Evolutionary conservation across 352 stramenopile genomes (phyloP), one percentile per base, ranked within the genome.

Genomic region (Phytophthora cactorum): DNA sequence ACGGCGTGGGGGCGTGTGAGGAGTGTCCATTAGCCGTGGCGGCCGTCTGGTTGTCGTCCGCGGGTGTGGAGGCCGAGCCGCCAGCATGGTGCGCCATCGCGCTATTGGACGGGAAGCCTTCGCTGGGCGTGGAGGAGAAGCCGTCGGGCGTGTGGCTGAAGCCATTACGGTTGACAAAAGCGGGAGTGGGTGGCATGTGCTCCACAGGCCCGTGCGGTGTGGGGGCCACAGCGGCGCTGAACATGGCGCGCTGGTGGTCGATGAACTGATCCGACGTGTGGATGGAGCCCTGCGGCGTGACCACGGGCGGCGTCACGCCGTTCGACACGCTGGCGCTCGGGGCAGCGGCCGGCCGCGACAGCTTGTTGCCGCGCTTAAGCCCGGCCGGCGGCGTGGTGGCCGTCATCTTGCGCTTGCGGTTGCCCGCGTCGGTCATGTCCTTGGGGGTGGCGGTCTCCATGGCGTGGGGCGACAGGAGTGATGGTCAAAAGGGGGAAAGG

Each of bases 171-270:
- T 92, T 89, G 2, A 79, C 78, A 44, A 93, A 93, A 17, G 87
- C 86, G 0, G 88, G 88, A 9, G 88, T 96, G n/a, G 88, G 86
- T 7, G 88, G 88, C 83, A 96, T 96, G 32, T 86, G 87, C 0
- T 77, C 68, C 22, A 91, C 78, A 1, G 88, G 88, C 1, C 85
- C 86, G 52, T 93, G 81, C 12, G 88, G 88, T 15, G 88, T 96
- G 45, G 88, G 88, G n/a, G 88, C 85, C 15, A 90, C 79, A 28
- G 89, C 81, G 14, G 78, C 81, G 58, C 78, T 86, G 43, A 91
- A 82, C 73, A 92, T 87, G 36, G 84, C 86, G 52, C 85, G 82
- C 63, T 92, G 82, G 70, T 93, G 81, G 63, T 92, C 82, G 43
- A 91, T 91, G 66, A 91, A 93, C 68, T 78, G 56, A 22, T 89